Percentiles rank a stretch among this genome's conserved stretches.
Evolutionary conservation across 192 early-diverging fungal genomes (phyloP).

Genomic region (Rhizophlyctis rosea): DNA sequence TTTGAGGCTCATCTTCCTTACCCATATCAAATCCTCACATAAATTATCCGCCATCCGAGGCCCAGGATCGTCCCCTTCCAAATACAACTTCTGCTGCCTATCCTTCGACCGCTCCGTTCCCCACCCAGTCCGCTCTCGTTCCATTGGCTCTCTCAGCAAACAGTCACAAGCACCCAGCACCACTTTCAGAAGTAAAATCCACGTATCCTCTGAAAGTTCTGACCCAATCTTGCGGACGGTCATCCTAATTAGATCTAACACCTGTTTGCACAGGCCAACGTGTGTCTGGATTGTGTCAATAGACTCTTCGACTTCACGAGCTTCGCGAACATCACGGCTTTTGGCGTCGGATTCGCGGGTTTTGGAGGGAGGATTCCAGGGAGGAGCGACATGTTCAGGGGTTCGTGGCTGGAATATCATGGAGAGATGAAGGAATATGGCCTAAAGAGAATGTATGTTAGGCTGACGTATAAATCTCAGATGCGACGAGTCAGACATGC

Average conservation of each 20-base stretch:
- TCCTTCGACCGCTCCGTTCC: neutral
- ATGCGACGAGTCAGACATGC: slow-evolving; percentile 23
- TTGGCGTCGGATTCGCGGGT: slow-evolving; percentile 14
- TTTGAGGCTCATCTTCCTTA: slow-evolving; percentile 27
- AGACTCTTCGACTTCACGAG: too few relatives aligned
- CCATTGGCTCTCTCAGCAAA: slow-evolving; percentile 57
- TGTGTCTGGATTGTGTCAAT: slow-evolving; percentile 37
- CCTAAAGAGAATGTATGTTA: too few relatives aligned
- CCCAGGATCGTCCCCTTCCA: slow-evolving; percentile 29
- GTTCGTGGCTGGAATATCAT: slow-evolving; percentile 8
- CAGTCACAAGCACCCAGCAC: slow-evolving; percentile 74
- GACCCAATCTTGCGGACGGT: slow-evolving; percentile 58
- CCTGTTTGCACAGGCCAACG: slow-evolving; percentile 72
- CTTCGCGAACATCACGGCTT: too few relatives aligned
- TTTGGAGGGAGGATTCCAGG: too few relatives aligned
- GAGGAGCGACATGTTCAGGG: slow-evolving; percentile 1
- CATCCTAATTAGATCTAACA: slow-evolving; percentile 58
- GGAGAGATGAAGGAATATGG: too few relatives aligned
- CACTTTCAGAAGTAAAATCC: slow-evolving; percentile 77
- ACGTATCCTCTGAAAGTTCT: slow-evolving; percentile 70
- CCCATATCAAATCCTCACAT: slow-evolving; percentile 67
- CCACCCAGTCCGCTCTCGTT: slow-evolving; percentile 6
- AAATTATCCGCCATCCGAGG: slow-evolving; percentile 71
- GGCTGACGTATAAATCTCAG: too few relatives aligned
- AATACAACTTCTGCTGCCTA: neutral